Percentiles rank a stretch among this genome's conserved stretches.
Evolutionary conservation across 495 filamentous ascomycete species (phyloP).

Genomic region (Penicillium flavigenum): DNA sequence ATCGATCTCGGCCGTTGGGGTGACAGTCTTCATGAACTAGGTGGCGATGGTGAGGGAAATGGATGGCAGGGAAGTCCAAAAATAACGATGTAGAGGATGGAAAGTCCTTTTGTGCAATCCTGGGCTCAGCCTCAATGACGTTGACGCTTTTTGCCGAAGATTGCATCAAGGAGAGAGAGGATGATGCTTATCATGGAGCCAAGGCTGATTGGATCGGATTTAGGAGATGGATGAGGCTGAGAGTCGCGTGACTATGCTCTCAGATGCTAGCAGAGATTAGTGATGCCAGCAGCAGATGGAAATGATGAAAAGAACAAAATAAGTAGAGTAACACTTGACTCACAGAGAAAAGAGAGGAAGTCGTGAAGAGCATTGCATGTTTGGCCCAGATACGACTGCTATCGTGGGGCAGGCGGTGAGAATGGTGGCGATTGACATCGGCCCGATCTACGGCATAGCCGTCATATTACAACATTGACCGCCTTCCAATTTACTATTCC

Average conservation of each 20-base stretch:
- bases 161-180: slow-evolving; percentile 12
- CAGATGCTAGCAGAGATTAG: background rate
- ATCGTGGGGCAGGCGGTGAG: slow-evolving; percentile 25
- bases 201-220: slow-evolving; percentile 10
- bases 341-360: slow-evolving; percentile 3
- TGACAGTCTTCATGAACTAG: slow-evolving; percentile 34
- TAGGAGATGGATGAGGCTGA: slow-evolving; percentile 3
- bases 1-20: slow-evolving; percentile 50
- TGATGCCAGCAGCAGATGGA: background rate
- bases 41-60: slow-evolving; percentile 27
- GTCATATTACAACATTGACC: too few species aligned
- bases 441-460: background rate
- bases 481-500: too few species aligned
- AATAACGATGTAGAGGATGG: background rate
- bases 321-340: background rate
- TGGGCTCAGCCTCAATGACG: slow-evolving; percentile 10
- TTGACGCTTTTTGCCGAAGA: slow-evolving; percentile 17
- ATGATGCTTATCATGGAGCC: slow-evolving; percentile 19
- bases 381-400: slow-evolving; percentile 19
- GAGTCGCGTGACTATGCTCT: slow-evolving; percentile 12
- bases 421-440: slow-evolving; percentile 16
- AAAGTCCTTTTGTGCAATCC: slow-evolving; percentile 4
- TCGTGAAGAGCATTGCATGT: slow-evolving; percentile 10
- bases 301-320: background rate
- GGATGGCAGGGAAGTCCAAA: too few species aligned